These are phyloP conservation scores for Penicillium lividum DNA, from an alignment of 495 filamentous ascomycete genomes.

Conservation along the genomic window DNA sequence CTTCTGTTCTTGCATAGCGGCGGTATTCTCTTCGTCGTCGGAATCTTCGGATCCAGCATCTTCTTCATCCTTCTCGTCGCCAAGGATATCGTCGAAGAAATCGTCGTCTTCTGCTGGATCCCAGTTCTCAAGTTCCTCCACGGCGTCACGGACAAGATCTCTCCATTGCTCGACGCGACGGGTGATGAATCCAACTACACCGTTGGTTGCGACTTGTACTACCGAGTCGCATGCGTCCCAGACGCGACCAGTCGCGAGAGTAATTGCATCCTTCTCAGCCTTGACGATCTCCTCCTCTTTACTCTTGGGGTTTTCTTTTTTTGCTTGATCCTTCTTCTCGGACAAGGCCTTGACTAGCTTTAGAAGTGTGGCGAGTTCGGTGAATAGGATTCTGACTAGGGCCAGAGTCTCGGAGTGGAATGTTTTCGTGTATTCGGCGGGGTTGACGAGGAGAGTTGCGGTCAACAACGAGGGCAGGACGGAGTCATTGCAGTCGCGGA, in stretches of 20 bases:
- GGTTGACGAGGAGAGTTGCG: conserved; percentile 62
- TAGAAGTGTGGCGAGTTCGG: conserved; percentile 41
- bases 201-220: conserved; percentile 59
- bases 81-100: conserved; percentile 47
- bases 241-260: conserved; percentile 46
- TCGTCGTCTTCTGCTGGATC: conserved; percentile 65
- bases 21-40: conserved; percentile 29
- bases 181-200: conserved; percentile 62
- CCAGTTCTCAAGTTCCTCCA: conserved; percentile 85
- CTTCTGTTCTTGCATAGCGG: conserved; percentile 38
- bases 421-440: conserved; percentile 55
- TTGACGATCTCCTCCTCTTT: conserved; percentile 30
- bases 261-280: conserved; percentile 41
- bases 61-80: conserved; percentile 42
- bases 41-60: conserved; percentile 33
- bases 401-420: conserved; percentile 55
- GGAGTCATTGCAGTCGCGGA: conserved; percentile 63
- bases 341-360: conserved; percentile 34
- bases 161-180: conserved; percentile 65
- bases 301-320: conserved; percentile 24
- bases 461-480: conserved; percentile 71
- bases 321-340: conserved; percentile 24
- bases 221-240: conserved; percentile 73
- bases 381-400: conserved; percentile 36
- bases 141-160: conserved; percentile 74